Evolutionary conservation across 1,284 basidiomycete species (phyloP).

Genomic region (Malassezia furfur): DNA sequence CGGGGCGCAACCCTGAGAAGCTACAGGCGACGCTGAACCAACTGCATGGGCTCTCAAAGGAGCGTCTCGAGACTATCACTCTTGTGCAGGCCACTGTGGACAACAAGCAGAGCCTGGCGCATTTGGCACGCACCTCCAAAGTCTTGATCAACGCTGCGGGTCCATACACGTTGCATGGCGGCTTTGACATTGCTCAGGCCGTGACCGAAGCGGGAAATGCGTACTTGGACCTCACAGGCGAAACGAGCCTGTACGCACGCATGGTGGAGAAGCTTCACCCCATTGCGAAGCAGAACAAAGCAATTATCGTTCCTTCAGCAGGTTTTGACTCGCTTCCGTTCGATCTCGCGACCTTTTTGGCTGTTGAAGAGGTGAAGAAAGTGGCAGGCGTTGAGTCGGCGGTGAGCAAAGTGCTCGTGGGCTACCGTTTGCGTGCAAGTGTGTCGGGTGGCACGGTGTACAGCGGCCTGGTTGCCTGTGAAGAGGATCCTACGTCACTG

Average conservation of each 20-base stretch:
- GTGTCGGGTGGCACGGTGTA: constrained; percentile 65
- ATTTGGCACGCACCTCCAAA: constrained; percentile 20
- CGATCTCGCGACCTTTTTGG: constrained; percentile 58
- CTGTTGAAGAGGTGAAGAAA: constrained; percentile 53
- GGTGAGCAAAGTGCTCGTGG: constrained; percentile 23
- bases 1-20: constrained; percentile 28
- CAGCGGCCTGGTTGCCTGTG: constrained; percentile 27
- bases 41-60: constrained; percentile 12
- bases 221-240: constrained; percentile 60
- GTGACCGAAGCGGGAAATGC: constrained; percentile 55
- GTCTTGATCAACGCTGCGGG: constrained; percentile 36
- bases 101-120: constrained; percentile 19
- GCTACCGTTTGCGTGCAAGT: constrained; percentile 53
- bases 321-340: constrained; percentile 57
- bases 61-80: constrained; percentile 19
- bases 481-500: background rate
- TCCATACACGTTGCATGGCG: constrained; percentile 27
- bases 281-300: constrained; percentile 58
- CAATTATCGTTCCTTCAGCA: constrained; percentile 62
- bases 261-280: constrained; percentile 59
- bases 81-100: constrained; percentile 25
- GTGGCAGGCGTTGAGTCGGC: constrained; percentile 43
- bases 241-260: constrained; percentile 51
- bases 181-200: constrained; percentile 50
- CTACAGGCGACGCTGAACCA: constrained; percentile 20